phyloP scores from a whole-genome alignment of 2,329 filamentous ascomycete species.

The Ophiostoma piceae region DNA sequence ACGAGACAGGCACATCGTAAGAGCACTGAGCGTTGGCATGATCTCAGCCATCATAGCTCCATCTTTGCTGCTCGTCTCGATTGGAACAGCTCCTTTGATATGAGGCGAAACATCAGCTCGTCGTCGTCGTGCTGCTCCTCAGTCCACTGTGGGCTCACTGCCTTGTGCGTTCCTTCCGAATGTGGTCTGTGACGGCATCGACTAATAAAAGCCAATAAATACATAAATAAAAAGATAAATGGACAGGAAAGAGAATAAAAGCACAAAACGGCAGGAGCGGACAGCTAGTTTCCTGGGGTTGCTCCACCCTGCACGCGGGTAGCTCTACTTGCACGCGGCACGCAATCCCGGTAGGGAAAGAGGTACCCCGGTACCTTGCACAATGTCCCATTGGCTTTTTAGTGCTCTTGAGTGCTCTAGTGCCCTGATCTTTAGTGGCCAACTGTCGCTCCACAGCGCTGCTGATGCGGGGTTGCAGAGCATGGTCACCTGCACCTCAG shows the following conservation, averaged over 20 bases:
- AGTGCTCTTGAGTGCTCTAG: background rate
- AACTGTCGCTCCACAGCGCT: conserved; percentile 19
- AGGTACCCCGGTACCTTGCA: conserved; percentile 16
- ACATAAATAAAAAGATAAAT: background rate
- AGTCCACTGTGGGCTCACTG: conserved; percentile 23
- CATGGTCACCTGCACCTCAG: conserved; percentile 23
- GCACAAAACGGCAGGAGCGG: conserved; percentile 20
- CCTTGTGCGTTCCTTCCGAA: background rate
- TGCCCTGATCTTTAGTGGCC: background rate
- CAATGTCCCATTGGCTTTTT: conserved; percentile 1
- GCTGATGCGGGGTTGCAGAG: conserved; percentile 22
- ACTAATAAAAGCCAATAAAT: background rate
- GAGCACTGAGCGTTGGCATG: background rate
- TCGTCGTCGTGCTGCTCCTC: conserved; percentile 4
- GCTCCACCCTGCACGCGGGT: conserved; percentile 14
- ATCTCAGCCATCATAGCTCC: background rate
- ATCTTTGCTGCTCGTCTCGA: background rate
- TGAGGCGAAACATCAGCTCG: background rate
- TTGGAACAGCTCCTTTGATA: background rate
- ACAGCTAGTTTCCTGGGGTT: conserved; percentile 21
- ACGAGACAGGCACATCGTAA: conserved; percentile 1
- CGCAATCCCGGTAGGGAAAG: background rate
- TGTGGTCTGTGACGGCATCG: conserved; percentile 14
- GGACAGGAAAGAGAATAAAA: background rate
- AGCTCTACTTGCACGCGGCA: conserved; percentile 12